phyloP scores from a whole-genome alignment of 169 alveolate species.

The Plasmodium cynomolgi region DNA sequence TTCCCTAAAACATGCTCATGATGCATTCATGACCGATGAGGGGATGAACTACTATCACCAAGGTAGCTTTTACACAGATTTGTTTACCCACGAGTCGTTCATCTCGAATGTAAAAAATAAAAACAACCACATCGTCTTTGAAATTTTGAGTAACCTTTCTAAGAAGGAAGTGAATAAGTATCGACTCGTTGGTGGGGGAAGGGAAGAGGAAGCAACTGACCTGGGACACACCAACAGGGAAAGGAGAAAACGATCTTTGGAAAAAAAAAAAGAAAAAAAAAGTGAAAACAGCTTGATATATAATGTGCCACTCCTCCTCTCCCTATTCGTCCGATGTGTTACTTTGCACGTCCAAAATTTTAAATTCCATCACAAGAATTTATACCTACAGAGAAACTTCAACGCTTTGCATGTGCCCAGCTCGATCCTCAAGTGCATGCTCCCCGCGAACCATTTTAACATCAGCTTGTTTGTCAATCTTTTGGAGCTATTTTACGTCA shows the following conservation, averaged over 20 bases:
- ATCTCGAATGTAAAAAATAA: constrained; percentile 8
- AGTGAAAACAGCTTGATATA: background rate
- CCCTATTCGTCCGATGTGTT: constrained; percentile 24
- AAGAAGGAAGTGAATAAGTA: constrained; percentile 1
- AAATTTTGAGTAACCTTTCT: background rate
- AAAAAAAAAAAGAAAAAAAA: background rate
- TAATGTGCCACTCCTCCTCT: constrained; percentile 37
- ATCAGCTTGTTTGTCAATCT: constrained; percentile 32
- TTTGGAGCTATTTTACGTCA: constrained; percentile 35
- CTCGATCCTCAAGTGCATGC: constrained; percentile 1
- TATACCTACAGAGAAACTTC: constrained; percentile 16
- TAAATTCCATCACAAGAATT: constrained; percentile 18
- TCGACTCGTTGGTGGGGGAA: background rate
- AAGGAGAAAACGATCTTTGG: background rate
- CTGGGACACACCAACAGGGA: background rate
- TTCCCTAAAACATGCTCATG: background rate
- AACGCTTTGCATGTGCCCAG: constrained; percentile 37
- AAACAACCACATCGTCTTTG: background rate
- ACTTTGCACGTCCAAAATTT: constrained; percentile 29
- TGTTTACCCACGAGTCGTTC: background rate
- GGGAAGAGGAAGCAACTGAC: background rate
- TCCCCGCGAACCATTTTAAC: constrained; percentile 31
- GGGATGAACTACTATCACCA: background rate
- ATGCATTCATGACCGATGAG: background rate
- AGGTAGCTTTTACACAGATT: constrained; percentile 1